Evolutionary conservation across 495 filamentous ascomycete genomes (phyloP), one percentile per base, ranked within the genome.

Genomic region (Penicillium cosmopolitanum): DNA sequence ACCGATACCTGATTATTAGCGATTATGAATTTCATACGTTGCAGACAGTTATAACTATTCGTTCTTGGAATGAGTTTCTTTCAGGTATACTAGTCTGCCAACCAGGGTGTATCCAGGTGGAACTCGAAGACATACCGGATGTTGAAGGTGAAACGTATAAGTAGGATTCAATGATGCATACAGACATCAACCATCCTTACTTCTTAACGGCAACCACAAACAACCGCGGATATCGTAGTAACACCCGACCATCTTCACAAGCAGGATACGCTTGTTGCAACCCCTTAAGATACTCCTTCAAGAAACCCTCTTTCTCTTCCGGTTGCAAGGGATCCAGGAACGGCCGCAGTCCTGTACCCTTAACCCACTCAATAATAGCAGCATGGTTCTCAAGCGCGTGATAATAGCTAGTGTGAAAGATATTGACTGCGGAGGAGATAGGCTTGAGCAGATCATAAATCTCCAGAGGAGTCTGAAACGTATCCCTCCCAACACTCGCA

Each of bases 311-410:
- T 56, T 62, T 71, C 46, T 79, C 73, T 5, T 68, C 61, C 1
- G 50, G 42, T 2, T 61, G 52, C 55, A 83, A 63, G 9, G 73
- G 70, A 62, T 81, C 71, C 53, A 85, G 21, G 58, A 75, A 85
- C 3, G 83, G 83, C 60, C 71, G 64, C 58, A 86, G 61, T 10
- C 82, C 84, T 5, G 80, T 84, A 7, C 80, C 79, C 65, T 79
- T 79, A 1, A 85, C 81, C 84, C 84, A 86, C 63, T 84, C 81
- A 18, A 85, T 77, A 48, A 86, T 77, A 21, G 71, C 79, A 40
- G 64, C 57, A 40, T 79, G 80, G 11, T 63, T 72, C 6, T 68
- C 72, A 33, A 86, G 68, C 7, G 78, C 65, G 59, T 86, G 82
- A 25, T 78, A 72, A 57, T 86, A 86, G 34, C 70, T 61, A 21